Evolutionary conservation across 169 alveolate genomes (phyloP).

Genomic region (Plasmodium gaboni): DNA sequence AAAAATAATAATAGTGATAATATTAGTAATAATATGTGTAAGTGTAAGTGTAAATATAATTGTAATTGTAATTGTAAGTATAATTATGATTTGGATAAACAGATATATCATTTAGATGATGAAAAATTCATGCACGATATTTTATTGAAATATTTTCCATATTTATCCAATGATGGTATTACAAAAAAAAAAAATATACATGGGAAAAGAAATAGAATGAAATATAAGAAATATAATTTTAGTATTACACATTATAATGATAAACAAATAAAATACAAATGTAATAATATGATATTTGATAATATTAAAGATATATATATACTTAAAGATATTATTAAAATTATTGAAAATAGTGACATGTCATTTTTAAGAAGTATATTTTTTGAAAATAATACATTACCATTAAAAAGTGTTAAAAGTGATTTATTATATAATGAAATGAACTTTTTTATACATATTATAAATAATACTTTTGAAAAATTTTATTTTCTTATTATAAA

Average conservation of each 20-base stretch:
- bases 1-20: not conserved
- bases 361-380: slow-evolving; percentile 56
- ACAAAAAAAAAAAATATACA: not conserved
- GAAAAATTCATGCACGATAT: not conserved
- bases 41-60: not conserved
- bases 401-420: slow-evolving; percentile 24
- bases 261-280: slow-evolving; percentile 22
- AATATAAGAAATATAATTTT: slow-evolving; percentile 15
- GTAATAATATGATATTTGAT: slow-evolving; percentile 58
- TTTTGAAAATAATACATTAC: slow-evolving; percentile 30
- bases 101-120: not conserved
- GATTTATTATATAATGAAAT: slow-evolving; percentile 51
- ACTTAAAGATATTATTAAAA: slow-evolving; percentile 29
- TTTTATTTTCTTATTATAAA: slow-evolving; percentile 45
- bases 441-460: slow-evolving; percentile 19
- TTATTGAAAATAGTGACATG: slow-evolving; percentile 59
- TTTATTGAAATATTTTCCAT: too few relatives aligned
- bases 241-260: slow-evolving; percentile 44
- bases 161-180: not conserved
- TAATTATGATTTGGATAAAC: not conserved
- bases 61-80: not conserved
- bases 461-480: slow-evolving; percentile 53
- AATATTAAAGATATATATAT: slow-evolving; percentile 35
- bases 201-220: not conserved
- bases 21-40: too few relatives aligned